phyloP scores from a whole-genome alignment of 106 monocot genomes.

The Dendrobium officinale region DNA sequence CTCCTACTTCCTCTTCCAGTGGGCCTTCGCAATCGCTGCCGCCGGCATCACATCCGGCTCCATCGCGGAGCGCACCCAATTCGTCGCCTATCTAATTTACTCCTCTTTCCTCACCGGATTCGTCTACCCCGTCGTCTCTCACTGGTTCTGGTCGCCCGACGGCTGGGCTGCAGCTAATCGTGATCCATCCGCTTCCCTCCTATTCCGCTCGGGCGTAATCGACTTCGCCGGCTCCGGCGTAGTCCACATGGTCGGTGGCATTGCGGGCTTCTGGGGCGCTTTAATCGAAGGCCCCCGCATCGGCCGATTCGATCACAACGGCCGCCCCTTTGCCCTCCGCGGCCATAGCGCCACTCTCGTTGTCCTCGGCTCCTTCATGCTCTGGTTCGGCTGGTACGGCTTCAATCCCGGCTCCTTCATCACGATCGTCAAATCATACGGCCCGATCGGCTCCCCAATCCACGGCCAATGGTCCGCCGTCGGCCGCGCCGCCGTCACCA shows the following conservation, averaged over 20 bases:
- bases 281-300: constrained; percentile 14
- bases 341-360: constrained; percentile 24
- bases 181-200: background rate
- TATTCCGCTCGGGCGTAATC: constrained; percentile 11
- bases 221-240: constrained; percentile 14
- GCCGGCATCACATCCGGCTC: constrained; percentile 37
- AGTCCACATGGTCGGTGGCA: constrained; percentile 15
- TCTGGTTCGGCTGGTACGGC: constrained; percentile 19
- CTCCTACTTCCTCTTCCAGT: constrained; percentile 57
- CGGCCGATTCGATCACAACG: constrained; percentile 22
- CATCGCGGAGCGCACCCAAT: constrained; percentile 30
- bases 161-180: constrained; percentile 3
- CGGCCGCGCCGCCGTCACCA: constrained; percentile 28
- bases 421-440: constrained; percentile 20
- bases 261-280: constrained; percentile 12
- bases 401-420: constrained; percentile 22
- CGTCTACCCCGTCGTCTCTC: constrained; percentile 29
- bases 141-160: constrained; percentile 12
- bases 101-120: constrained; percentile 39
- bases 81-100: constrained; percentile 38
- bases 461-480: constrained; percentile 15
- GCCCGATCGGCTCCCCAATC: constrained; percentile 7
- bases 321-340: constrained; percentile 7
- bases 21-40: constrained; percentile 58
- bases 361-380: constrained; percentile 28